Conservation (phyloP, 305 asterid genomes). For the Withania somnifera region DNA sequence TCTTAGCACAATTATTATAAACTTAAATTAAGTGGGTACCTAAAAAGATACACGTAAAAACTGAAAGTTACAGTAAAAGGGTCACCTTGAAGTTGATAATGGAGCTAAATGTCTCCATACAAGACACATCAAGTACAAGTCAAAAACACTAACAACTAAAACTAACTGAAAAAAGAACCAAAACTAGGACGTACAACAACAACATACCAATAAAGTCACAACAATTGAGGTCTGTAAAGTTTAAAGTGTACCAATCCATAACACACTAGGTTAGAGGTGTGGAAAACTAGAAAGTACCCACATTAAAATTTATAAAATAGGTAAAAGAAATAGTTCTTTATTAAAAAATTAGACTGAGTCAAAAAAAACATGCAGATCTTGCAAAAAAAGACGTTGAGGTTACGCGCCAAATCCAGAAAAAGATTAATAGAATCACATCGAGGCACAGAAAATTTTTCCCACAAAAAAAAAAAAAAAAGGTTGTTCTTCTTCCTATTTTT, state of each 20-base stretch:
- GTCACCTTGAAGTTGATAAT: slow-evolving; percentile 11
- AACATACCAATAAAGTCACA: too few species aligned
- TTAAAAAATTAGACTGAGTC: slow-evolving; percentile 31
- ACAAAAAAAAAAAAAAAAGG: background rate
- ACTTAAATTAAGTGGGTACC: background rate
- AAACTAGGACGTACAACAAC: too few species aligned
- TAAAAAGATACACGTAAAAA: background rate
- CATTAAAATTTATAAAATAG: slow-evolving; percentile 11
- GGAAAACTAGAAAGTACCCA: background rate
- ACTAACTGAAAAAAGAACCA: slow-evolving; percentile 11
- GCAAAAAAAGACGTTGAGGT: background rate
- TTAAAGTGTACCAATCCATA: too few species aligned
- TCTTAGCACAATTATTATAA: slow-evolving; percentile 11
- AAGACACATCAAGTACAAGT: slow-evolving; percentile 3
- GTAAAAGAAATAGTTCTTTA: slow-evolving; percentile 11
- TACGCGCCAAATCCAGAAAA: background rate
- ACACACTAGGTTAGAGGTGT: too few species aligned
- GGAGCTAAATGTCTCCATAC: slow-evolving; percentile 8
- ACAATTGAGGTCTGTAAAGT: too few species aligned
- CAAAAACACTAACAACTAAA: background rate
- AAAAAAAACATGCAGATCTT: slow-evolving; percentile 33
- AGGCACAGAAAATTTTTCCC: background rate
- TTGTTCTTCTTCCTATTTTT: background rate
- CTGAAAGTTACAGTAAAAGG: slow-evolving; percentile 17
- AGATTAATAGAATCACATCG: background rate